A percentile compares a stretch with the other conserved stretches of the same genome.
phyloP scores from a whole-genome alignment of 495 filamentous ascomycete species.

The Xylaria acuta region DNA sequence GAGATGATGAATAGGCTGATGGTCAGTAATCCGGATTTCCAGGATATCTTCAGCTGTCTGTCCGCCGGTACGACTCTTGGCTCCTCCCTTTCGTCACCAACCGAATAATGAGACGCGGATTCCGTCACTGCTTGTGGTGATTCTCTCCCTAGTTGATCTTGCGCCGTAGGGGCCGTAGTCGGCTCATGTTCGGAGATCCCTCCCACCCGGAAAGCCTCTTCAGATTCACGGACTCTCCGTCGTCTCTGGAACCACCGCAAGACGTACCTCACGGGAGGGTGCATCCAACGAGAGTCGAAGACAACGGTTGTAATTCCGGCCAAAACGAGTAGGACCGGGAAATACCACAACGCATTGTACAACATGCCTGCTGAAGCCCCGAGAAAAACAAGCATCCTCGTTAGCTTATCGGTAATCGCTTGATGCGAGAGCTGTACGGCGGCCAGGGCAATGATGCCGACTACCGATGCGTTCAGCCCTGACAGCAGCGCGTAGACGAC shows the following conservation, averaged over 20 bases:
- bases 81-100: slow-evolving; percentile 37
- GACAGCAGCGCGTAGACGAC: slow-evolving; percentile 78
- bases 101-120: not conserved
- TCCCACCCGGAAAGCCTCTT: not conserved
- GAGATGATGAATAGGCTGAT: slow-evolving; percentile 61
- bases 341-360: slow-evolving; percentile 85
- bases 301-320: slow-evolving; percentile 62
- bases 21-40: slow-evolving; percentile 56
- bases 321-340: slow-evolving; percentile 70
- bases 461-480: slow-evolving; percentile 78
- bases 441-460: slow-evolving; percentile 80
- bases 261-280: slow-evolving; percentile 28
- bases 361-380: slow-evolving; percentile 71
- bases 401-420: slow-evolving; percentile 75
- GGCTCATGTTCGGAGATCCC: not conserved
- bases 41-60: slow-evolving; percentile 48
- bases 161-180: not conserved
- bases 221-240: not conserved
- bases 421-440: slow-evolving; percentile 76
- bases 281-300: slow-evolving; percentile 67
- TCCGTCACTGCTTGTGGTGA: not conserved
- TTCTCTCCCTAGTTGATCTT: not conserved
- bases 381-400: slow-evolving; percentile 73
- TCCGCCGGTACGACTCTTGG: slow-evolving; percentile 49
- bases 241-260: not conserved